Evolutionary conservation across 768 basidiomycete species (phyloP).

Genomic region (Naganishia antarctica): DNA sequence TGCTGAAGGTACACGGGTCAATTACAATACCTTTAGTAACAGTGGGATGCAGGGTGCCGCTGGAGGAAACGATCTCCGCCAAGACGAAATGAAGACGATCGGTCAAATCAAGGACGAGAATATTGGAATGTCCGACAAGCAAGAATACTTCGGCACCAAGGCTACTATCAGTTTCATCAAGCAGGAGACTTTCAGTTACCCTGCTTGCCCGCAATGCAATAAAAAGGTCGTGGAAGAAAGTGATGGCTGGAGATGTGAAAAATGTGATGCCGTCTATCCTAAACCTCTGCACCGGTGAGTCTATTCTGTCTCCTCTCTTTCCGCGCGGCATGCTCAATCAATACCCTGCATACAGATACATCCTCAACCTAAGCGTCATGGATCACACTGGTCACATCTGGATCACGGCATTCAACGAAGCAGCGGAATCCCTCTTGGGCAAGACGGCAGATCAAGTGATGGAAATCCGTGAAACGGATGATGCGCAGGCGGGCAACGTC

Average conservation of each 20-base stretch:
- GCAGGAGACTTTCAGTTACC: constrained; percentile 67
- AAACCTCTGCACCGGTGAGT: constrained; percentile 75
- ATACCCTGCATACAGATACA: constrained; percentile 49
- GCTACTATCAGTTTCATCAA: constrained; percentile 87
- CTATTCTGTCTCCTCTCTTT: not conserved
- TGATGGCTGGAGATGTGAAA: constrained; percentile 84
- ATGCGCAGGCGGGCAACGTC: constrained; percentile 57
- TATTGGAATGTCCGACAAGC: constrained; percentile 68
- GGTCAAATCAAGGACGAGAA: constrained; percentile 72
- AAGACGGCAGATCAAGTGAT: constrained; percentile 73
- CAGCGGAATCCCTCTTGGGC: constrained; percentile 69
- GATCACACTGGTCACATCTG: constrained; percentile 85
- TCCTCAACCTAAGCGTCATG: constrained; percentile 78
- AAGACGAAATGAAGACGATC: constrained; percentile 67
- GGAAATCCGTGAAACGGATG: constrained; percentile 65
- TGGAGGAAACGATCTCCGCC: constrained; percentile 57
- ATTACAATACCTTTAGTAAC: constrained; percentile 69
- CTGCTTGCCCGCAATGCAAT: constrained; percentile 82
- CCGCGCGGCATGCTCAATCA: not conserved
- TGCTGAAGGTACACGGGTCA: constrained; percentile 58
- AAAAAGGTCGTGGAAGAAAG: constrained; percentile 76
- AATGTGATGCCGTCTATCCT: constrained; percentile 68
- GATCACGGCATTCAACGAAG: constrained; percentile 94
- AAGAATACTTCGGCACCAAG: constrained; percentile 71
- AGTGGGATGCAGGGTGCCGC: constrained; percentile 48